Base-by-base conservation (phyloP, 1,284 basidiomycete species). In the Irpex lacteus region DNA sequence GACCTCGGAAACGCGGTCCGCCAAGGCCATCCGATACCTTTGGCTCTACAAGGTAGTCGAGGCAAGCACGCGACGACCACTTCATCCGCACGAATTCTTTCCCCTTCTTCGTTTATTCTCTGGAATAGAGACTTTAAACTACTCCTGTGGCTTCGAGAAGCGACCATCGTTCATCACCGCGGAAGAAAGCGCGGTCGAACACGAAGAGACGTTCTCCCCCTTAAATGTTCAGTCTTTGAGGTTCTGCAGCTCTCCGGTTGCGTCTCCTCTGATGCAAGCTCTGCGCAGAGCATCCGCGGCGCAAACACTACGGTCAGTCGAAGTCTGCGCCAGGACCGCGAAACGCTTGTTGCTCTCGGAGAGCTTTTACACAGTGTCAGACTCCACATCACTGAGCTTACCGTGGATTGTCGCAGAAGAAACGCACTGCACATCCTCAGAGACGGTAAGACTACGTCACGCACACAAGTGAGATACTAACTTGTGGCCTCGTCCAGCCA, bases 31-130 rank as follows among this genome's bases (percentile, higher is more conserved):
- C 32, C 54, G 54, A 56, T 56, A 56, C 54, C 54, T 56, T 36
- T 56, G 54, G 54, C 54, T 56, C 26, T 56, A 56, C 54, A 56
- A 56, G 54, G 54, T 56, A 9, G n/a, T 56, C 54, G 54, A 56
- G 11, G 54, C 54, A 19, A 36, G 11, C n/a, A 56, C 54, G 54
- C 54, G 13, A 36, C 54, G 54, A 6, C 54, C 54, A 18, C 54
- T 56, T 8, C 54, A 11, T 32, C 19, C 54, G 34, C 21, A 36
- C n/a, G 26, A 56, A 56, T 56, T 56, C 34, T 56, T 56, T 36
- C 34, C 54, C n/a, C 13, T 36, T 34, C 54, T 56, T 56, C 54
- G 54, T 18, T 56, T 56, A 18, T 56, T 56, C 32, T 18, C 54
- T 11, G 26, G 21, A 11, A 36, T 56, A 56, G 54, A 56, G 19